Evolutionary conservation across 2,329 filamentous ascomycete genomes (phyloP).

Genomic region (Chaetoscypha palmicola): DNA sequence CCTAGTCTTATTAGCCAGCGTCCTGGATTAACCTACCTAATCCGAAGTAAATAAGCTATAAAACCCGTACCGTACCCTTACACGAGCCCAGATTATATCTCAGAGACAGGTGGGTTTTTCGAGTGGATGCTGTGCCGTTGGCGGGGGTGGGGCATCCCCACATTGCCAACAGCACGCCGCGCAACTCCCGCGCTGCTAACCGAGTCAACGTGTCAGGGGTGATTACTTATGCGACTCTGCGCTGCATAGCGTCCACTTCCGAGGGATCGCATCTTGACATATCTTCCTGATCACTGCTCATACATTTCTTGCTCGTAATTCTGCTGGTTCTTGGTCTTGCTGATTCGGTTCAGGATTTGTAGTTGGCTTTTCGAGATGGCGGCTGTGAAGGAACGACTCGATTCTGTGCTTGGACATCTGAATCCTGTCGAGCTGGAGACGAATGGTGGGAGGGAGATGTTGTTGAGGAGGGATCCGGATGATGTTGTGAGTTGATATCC

Average conservation of each 20-base stretch:
- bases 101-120: no score
- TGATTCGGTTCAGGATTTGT: no score
- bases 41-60: no score
- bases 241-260: not conserved
- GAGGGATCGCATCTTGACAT: no score
- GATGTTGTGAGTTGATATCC: constrained; percentile 55
- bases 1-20: no score
- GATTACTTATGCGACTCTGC: not conserved
- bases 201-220: not conserved
- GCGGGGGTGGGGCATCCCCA: no score
- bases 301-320: not conserved
- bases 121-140: no score
- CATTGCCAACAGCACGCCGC: no score
- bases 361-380: constrained; percentile 17
- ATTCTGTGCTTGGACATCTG: constrained; percentile 36
- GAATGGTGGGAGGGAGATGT: constrained; percentile 44
- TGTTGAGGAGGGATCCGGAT: constrained; percentile 76
- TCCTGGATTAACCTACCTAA: no score
- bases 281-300: not conserved
- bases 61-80: no score
- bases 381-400: constrained; percentile 18
- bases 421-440: constrained; percentile 31
- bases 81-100: no score
- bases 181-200: not conserved
- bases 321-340: not conserved